Conservation (phyloP, 306 rosid genomes). For the Quercus robur region DNA sequence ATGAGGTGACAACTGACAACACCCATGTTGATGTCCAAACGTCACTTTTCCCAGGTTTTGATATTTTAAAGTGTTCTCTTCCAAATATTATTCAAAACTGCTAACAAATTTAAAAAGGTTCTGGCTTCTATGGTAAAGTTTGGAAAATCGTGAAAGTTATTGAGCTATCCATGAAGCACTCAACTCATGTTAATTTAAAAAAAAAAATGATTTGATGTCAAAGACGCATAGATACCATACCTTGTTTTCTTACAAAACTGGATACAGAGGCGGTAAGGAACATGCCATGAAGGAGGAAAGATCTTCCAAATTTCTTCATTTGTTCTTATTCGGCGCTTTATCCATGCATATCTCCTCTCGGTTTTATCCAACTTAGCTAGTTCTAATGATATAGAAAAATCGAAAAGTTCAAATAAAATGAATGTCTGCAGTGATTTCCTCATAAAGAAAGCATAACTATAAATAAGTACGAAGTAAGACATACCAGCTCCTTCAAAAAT, state of each 20-base stretch:
- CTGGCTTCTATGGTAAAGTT: not conserved
- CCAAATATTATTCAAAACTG: not conserved
- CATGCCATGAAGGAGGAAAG: constrained; percentile 95
- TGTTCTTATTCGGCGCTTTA: constrained; percentile 94
- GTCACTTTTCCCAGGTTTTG: not conserved
- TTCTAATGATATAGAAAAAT: constrained; percentile 41
- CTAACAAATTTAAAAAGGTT: not conserved
- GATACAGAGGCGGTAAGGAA: constrained; percentile 92
- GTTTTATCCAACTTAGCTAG: constrained; percentile 96
- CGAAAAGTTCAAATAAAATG: constrained; percentile 13
- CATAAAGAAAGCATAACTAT: constrained; percentile 19
- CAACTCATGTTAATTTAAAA: not conserved
- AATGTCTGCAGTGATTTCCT: constrained; percentile 8
- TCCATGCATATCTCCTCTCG: constrained; percentile 99
- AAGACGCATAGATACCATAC: constrained; percentile 38
- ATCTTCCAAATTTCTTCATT: constrained; percentile 98
- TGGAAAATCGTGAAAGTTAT: not conserved
- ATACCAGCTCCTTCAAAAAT: constrained; percentile 99
- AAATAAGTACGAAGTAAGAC: constrained; percentile 24
- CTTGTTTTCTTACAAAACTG: constrained; percentile 94
- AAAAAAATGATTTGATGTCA: constrained; percentile 5
- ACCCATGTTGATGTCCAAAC: too few species aligned
- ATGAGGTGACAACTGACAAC: too few species aligned
- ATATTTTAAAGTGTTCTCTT: not conserved
- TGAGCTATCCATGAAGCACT: not conserved